Evolutionary conservation across 352 stramenopile species (phyloP).

Genomic region (Aphanomyces invadans): DNA sequence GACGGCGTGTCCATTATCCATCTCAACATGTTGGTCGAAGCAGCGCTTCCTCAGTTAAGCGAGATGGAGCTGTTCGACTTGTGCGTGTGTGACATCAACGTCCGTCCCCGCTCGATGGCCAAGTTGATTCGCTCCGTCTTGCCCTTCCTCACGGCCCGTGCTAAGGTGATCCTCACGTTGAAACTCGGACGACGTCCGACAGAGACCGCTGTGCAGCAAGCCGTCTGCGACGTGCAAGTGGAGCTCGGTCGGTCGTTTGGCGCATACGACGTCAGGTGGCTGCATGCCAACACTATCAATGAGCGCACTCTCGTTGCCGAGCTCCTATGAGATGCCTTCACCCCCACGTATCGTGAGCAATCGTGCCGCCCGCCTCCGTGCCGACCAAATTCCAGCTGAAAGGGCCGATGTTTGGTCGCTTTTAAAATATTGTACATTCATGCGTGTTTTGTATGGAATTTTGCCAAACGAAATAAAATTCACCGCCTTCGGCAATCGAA

Average conservation of each 20-base stretch:
- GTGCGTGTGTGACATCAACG: conserved; percentile 46
- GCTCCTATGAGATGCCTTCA: neutral
- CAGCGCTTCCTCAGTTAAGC: conserved; percentile 27
- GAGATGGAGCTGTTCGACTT: conserved; percentile 35
- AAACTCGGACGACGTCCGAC: conserved; percentile 39
- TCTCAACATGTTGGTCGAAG: conserved; percentile 37
- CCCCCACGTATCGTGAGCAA: neutral
- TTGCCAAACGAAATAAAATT: neutral
- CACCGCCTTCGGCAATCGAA: neutral
- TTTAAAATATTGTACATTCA: neutral
- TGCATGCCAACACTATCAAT: conserved; percentile 43
- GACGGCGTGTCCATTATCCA: conserved; percentile 32
- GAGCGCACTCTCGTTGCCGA: conserved; percentile 37
- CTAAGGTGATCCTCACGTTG: conserved; percentile 33
- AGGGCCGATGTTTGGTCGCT: no score
- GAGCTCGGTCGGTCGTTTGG: conserved; percentile 24
- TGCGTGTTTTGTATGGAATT: neutral
- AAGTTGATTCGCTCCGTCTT: conserved; percentile 28
- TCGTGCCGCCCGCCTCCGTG: neutral
- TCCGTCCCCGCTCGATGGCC: conserved; percentile 31
- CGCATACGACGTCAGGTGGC: conserved; percentile 29
- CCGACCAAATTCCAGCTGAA: neutral
- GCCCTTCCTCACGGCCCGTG: conserved; percentile 26
- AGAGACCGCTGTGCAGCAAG: conserved; percentile 23
- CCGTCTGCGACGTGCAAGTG: conserved; percentile 13